Evolutionary conservation across 306 rosid species (phyloP).

Genomic region (Quercus berberidifolia): DNA sequence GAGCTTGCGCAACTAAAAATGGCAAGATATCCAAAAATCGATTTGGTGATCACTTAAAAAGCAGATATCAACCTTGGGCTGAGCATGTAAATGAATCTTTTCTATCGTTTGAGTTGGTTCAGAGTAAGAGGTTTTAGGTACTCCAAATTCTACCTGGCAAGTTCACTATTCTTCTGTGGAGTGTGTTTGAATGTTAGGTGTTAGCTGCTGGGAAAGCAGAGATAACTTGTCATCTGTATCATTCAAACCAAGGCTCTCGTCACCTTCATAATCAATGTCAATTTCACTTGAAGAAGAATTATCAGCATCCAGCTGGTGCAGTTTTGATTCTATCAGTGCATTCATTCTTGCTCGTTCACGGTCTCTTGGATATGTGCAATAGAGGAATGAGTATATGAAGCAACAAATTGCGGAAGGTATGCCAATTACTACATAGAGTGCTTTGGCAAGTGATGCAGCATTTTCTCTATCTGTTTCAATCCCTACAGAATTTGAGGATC

Average conservation of each 20-base stretch:
- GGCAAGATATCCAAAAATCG: too few relatives aligned
- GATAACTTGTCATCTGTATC: background rate
- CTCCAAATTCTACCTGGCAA: background rate
- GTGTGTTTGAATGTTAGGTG: background rate
- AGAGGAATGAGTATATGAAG: slow-evolving; percentile 64
- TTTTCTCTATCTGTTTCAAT: slow-evolving; percentile 67
- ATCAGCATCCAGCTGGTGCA: slow-evolving; percentile 43
- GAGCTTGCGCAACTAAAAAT: too few relatives aligned
- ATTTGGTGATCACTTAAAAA: background rate
- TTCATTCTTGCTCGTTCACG: slow-evolving; percentile 72
- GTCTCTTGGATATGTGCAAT: slow-evolving; percentile 77
- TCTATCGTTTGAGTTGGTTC: background rate
- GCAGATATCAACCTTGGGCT: background rate
- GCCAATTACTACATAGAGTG: slow-evolving; percentile 60
- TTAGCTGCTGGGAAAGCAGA: background rate
- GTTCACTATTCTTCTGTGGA: background rate
- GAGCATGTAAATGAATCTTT: background rate
- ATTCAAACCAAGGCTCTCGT: background rate
- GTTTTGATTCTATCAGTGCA: slow-evolving; percentile 57
- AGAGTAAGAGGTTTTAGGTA: background rate
- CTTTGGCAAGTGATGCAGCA: slow-evolving; percentile 77
- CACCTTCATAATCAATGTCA: background rate
- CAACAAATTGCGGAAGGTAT: slow-evolving; percentile 60
- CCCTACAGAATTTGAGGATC: slow-evolving; percentile 42
- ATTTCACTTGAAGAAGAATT: background rate